phyloP scores from a whole-genome alignment of 805 yeast species.

The Pichia eremophila region DNA sequence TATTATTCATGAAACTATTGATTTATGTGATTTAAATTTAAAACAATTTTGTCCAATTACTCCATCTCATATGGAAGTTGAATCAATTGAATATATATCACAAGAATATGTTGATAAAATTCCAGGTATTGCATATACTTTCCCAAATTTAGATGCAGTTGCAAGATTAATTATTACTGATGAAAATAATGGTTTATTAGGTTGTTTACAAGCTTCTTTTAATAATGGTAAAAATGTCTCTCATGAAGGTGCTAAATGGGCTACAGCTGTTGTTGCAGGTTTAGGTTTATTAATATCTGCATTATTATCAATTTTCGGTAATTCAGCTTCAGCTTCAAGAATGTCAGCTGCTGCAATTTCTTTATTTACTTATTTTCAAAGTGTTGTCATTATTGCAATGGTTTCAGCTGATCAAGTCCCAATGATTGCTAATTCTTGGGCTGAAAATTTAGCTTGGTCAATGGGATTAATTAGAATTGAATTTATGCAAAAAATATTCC shows the following conservation, averaged over 20 bases:
- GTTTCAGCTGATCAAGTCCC: slow-evolving; percentile 79
- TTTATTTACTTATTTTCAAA: slow-evolving; percentile 78
- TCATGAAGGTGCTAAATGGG: slow-evolving; percentile 84
- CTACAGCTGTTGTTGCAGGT: slow-evolving; percentile 85
- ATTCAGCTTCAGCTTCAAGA: slow-evolving; percentile 82
- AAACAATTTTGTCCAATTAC: slow-evolving; percentile 84
- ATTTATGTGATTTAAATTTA: slow-evolving; percentile 63
- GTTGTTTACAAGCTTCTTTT: slow-evolving; percentile 70
- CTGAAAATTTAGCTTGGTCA: slow-evolving; percentile 89
- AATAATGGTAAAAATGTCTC: slow-evolving; percentile 73
- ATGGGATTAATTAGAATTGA: slow-evolving; percentile 74
- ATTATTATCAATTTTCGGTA: slow-evolving; percentile 72
- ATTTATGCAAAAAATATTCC: slow-evolving; percentile 78
- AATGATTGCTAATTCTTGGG: slow-evolving; percentile 89
- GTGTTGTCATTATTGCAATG: slow-evolving; percentile 78
- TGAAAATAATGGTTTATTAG: slow-evolving; percentile 34
- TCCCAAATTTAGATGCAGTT: slow-evolving; percentile 80
- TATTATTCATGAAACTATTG: slow-evolving; percentile 46
- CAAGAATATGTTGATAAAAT: slow-evolving; percentile 41
- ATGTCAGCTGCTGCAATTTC: slow-evolving; percentile 81
- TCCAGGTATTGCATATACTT: slow-evolving; percentile 79
- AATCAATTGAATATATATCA: slow-evolving; percentile 55
- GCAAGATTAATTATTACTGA: slow-evolving; percentile 43
- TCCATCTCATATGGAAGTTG: slow-evolving; percentile 74
- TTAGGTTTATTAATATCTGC: slow-evolving; percentile 80